phyloP scores from a whole-genome alignment of 2,329 filamentous ascomycete genomes.

The Claviceps monticola region DNA sequence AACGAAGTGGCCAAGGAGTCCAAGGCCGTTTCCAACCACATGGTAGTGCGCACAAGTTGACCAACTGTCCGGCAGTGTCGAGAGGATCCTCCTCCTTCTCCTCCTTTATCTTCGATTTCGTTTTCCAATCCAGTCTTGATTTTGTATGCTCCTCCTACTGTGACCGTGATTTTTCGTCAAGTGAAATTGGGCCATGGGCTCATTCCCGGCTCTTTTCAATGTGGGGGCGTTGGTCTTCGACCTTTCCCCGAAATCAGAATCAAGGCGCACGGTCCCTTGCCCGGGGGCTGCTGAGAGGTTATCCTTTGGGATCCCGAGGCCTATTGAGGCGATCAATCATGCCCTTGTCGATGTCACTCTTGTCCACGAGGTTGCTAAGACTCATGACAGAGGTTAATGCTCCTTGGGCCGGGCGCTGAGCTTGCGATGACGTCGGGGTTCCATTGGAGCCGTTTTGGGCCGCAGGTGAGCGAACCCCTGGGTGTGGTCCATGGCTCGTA shows the following conservation, averaged over 20 bases:
- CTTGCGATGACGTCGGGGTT: slow-evolving; percentile 20
- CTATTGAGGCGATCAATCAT: slow-evolving; percentile 41
- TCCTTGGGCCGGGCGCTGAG: slow-evolving; percentile 10
- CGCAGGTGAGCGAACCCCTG: slow-evolving; percentile 23
- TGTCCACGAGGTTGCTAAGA: slow-evolving; percentile 36
- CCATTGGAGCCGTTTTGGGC: slow-evolving; percentile 23
- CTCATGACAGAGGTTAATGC: slow-evolving; percentile 35
- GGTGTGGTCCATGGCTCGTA: slow-evolving; percentile 16
- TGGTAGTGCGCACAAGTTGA: slow-evolving; percentile 3
- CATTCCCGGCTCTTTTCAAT: background rate
- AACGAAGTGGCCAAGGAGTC: slow-evolving; percentile 4
- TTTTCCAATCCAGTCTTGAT: background rate
- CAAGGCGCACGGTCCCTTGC: background rate
- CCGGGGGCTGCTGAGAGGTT: background rate
- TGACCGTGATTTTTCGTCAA: background rate
- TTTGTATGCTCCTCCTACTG: background rate
- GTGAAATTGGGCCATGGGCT: background rate
- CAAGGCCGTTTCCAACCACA: background rate
- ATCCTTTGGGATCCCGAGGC: slow-evolving; percentile 11
- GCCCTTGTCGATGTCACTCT: slow-evolving; percentile 38
- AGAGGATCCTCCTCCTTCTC: background rate
- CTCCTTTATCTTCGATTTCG: background rate
- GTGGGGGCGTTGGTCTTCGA: background rate
- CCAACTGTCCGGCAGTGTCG: slow-evolving; percentile 11
- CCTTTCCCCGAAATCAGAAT: background rate